A percentile compares a stretch with the other conserved stretches of the same genome.
phyloP scores from a whole-genome alignment of 805 yeast genomes.

The Barnettozyma populi region DNA sequence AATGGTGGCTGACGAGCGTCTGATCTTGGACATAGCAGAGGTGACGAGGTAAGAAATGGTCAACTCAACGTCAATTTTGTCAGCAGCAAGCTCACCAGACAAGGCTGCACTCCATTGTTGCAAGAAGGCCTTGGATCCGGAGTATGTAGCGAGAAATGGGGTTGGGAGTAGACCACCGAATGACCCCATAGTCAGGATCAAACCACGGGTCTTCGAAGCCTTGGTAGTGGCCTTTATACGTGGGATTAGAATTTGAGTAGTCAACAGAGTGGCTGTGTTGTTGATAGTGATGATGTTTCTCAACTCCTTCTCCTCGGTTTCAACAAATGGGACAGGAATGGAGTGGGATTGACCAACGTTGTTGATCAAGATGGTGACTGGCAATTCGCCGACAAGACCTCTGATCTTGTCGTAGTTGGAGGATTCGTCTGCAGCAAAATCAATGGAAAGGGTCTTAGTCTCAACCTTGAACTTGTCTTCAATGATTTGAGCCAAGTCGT shows the following conservation, averaged over 20 bases:
- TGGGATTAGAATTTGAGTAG: constrained; percentile 79
- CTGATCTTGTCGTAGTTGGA: constrained; percentile 51
- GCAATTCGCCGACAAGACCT: constrained; percentile 42
- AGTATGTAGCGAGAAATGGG: constrained; percentile 86
- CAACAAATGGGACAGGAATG: constrained; percentile 89
- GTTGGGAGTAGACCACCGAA: constrained; percentile 93
- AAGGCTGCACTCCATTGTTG: constrained; percentile 90
- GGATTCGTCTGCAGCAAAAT: constrained; percentile 60
- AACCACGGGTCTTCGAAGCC: constrained; percentile 47
- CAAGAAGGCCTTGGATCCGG: constrained; percentile 93
- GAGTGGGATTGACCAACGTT: constrained; percentile 95
- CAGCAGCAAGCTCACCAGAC: constrained; percentile 70
- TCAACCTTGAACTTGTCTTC: constrained; percentile 52
- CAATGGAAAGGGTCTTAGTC: constrained; percentile 69
- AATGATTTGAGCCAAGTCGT: constrained; percentile 57
- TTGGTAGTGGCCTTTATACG: constrained; percentile 51
- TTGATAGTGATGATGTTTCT: constrained; percentile 79
- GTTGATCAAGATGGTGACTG: constrained; percentile 74
- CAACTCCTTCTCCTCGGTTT: constrained; percentile 71
- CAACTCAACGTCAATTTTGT: constrained; percentile 79
- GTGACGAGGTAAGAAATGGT: constrained; percentile 86
- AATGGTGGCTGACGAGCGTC: constrained; percentile 64
- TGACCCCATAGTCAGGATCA: constrained; percentile 92
- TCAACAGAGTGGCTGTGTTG: constrained; percentile 74
- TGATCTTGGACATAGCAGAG: constrained; percentile 92